phyloP scores from a whole-genome alignment of 345 rosid species.

The Salix brachista region DNA sequence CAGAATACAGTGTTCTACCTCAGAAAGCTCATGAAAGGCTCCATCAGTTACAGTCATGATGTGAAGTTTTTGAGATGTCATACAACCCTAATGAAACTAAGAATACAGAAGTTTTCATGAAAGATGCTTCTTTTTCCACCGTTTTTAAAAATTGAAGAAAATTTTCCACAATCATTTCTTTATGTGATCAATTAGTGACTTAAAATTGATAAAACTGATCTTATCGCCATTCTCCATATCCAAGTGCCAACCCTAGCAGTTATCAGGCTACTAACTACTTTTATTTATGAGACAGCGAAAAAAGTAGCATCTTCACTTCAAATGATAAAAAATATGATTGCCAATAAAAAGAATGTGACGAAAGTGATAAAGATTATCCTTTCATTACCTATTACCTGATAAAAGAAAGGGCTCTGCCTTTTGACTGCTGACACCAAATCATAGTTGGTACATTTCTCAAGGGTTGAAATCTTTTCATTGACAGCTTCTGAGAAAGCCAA shows the following conservation, averaged over 20 bases:
- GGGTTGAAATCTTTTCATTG: slow-evolving; percentile 30
- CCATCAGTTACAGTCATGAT: not conserved
- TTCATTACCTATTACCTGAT: slow-evolving; percentile 82
- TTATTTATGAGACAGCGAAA: not conserved
- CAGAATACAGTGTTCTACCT: not conserved
- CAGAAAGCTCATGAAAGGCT: not conserved
- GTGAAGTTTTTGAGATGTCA: not conserved
- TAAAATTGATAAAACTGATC: not conserved
- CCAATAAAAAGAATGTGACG: not conserved
- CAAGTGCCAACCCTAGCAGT: not conserved
- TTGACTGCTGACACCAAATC: slow-evolving; percentile 82
- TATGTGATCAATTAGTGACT: not conserved
- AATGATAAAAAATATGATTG: not conserved
- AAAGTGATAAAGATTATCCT: not conserved
- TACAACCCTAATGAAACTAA: not conserved
- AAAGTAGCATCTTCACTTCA: not conserved
- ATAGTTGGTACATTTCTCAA: slow-evolving; percentile 59
- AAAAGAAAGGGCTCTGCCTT: slow-evolving; percentile 85
- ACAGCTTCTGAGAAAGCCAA: slow-evolving; percentile 29
- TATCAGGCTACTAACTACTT: not conserved
- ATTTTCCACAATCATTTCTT: not conserved
- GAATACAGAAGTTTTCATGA: not conserved
- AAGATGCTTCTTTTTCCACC: not conserved
- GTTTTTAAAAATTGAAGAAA: not conserved
- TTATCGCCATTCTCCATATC: not conserved